Evolutionary conservation across 352 stramenopile species (phyloP), one percentile per base, ranked within the genome.

Genomic region (Phytophthora multivora): DNA sequence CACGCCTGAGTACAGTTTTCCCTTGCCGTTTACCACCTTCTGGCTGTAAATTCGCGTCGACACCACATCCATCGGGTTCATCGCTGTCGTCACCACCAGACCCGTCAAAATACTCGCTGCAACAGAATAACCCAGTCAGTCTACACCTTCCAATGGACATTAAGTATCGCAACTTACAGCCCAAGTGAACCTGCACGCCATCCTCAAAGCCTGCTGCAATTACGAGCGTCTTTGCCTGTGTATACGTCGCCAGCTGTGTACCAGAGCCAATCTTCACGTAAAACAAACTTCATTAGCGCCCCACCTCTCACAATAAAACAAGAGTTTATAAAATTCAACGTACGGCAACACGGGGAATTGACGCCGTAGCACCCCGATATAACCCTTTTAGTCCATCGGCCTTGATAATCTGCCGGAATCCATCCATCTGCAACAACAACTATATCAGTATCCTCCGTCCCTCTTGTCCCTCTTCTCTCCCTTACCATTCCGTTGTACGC

Each of bases 1-100:
- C 21, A 94, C 64, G 42, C 80, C 80, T 21, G 70, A 71, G 73
- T 96, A 96, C 16, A 96, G 59, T 35, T 85, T 82, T 12, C 87
- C 87, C 74, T 93, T 90, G 67, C 87, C 87, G 49, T 96, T 82
- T 36, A 96, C 81, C 4, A 96, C 85, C 51, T 90, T 89, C 56
- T 96, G 87, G 47, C 85, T 94, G 79, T 96, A 96, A 57, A 96
- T 61, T 30, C 87, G 82, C 42, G 87, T 96, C 10, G 85, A 94
- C 31, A 96, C 83, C 23, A 96, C 87, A 59, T 96, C 87, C 63
- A 96, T 91, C 21, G 87, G 87, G 66, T 96, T 96, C 85, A 96
- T 96, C 13, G 84, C 80, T 26, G 82, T 94, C 54, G 86, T 90
- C 39, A 96, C 85, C 13, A 83, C 82, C 7, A 96, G 45, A 16